These are phyloP conservation scores for Rhododendron vialii DNA, from an alignment of 148 eudicot genomes.

Conservation along the genomic window DNA sequence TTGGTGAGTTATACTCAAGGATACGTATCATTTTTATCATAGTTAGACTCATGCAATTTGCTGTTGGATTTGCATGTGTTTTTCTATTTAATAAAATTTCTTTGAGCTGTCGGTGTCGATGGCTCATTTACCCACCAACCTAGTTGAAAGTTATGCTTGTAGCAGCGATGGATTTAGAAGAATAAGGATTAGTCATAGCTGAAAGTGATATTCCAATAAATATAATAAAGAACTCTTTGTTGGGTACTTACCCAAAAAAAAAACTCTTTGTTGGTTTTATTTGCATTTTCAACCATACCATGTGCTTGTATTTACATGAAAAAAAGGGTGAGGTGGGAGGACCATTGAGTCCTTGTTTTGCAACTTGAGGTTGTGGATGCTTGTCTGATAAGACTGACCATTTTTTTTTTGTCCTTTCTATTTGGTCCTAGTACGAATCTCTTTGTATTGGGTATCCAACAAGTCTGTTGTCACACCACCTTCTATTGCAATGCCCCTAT, in stretches of 20 bases:
- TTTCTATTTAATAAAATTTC: neutral
- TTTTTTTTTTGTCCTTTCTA: constrained; percentile 21
- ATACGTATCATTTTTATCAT: neutral
- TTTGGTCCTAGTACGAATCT: constrained; percentile 31
- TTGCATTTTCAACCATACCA: too few relatives aligned
- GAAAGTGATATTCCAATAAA: constrained; percentile 12
- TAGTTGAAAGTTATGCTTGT: constrained; percentile 17
- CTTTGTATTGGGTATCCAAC: constrained; percentile 22
- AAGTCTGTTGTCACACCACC: constrained; percentile 13
- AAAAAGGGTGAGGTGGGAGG: constrained; percentile 4
- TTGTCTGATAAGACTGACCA: constrained; percentile 19
- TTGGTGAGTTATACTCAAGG: neutral
- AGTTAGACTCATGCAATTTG: neutral
- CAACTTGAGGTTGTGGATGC: constrained; percentile 48
- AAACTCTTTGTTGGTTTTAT: neutral
- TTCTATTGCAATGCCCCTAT: constrained; percentile 13
- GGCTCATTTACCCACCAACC: neutral
- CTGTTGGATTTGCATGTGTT: neutral
- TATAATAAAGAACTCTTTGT: neutral
- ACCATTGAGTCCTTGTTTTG: constrained; percentile 17
- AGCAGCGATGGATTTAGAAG: neutral
- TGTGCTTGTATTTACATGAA: neutral
- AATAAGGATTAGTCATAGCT: constrained; percentile 8
- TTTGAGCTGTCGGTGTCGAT: neutral
- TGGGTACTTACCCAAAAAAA: neutral